Evolutionary conservation across 2,329 filamentous ascomycete species (phyloP).

Genomic region (Cercospora zeina): DNA sequence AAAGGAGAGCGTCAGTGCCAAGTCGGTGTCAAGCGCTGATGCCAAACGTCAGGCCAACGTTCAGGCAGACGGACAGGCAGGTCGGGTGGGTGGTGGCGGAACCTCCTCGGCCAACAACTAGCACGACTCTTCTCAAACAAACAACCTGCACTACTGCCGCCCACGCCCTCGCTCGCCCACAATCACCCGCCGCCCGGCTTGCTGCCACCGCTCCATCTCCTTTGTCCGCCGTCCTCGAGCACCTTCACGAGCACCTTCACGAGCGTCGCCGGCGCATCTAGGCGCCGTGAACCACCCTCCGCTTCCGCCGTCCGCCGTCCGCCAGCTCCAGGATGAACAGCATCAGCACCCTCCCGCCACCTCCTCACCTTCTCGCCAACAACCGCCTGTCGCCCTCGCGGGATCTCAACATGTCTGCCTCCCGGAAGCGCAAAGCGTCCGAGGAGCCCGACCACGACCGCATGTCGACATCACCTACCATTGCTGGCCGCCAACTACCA

Average conservation of each 20-base stretch:
- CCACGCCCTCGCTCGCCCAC: not conserved
- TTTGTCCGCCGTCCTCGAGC: not conserved
- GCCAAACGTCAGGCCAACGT: not conserved
- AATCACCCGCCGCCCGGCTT: not conserved
- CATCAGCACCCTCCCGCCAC: conserved; percentile 56
- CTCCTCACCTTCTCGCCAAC: conserved; percentile 64
- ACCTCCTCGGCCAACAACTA: not conserved
- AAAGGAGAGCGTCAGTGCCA: conserved; percentile 1
- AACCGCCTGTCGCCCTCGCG: conserved; percentile 60
- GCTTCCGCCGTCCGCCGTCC: not conserved
- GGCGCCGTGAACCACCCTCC: conserved; percentile 1
- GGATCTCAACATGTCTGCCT: conserved; percentile 44
- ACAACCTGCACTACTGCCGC: not conserved
- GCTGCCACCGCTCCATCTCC: not conserved
- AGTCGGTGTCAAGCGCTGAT: not conserved
- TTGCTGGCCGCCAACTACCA: conserved; percentile 64
- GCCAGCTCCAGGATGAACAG: conserved; percentile 56
- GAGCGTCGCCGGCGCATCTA: conserved; percentile 1
- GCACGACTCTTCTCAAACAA: not conserved
- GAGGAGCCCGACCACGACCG: conserved; percentile 67
- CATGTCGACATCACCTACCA: conserved; percentile 87
- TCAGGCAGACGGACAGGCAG: not conserved
- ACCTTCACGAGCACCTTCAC: not conserved
- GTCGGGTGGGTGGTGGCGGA: no score
- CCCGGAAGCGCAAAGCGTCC: conserved; percentile 85